These are phyloP conservation scores for Apiotrichum akiyoshidainum DNA, from an alignment of 1,284 basidiomycete species.

Conservation along the genomic window DNA sequence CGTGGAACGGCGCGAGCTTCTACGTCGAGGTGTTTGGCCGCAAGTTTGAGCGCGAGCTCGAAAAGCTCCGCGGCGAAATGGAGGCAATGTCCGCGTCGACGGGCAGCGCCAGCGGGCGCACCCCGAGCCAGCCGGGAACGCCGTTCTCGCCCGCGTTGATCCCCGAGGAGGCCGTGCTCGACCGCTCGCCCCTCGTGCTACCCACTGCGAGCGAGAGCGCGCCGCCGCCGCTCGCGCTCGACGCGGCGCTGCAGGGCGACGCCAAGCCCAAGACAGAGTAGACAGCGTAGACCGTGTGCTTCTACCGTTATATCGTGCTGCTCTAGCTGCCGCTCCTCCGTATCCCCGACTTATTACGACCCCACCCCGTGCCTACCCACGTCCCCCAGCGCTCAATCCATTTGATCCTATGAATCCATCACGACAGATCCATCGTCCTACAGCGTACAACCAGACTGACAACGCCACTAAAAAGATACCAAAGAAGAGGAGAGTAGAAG, in stretches of 20 bases:
- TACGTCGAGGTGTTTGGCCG: conserved; percentile 94
- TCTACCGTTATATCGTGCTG: too few species aligned
- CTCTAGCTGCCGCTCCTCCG: too few species aligned
- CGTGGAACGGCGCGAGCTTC: conserved; percentile 57
- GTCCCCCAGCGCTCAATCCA: too few species aligned
- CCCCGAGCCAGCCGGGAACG: conserved; percentile 11
- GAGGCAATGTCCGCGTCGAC: conserved; percentile 27
- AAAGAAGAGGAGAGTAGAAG: too few species aligned
- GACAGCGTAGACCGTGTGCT: too few species aligned
- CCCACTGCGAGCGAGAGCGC: conserved; percentile 28
- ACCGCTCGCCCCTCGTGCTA: conserved; percentile 37
- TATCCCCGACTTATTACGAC: too few species aligned
- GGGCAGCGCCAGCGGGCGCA: conserved; percentile 25
- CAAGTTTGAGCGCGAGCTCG: conserved; percentile 90
- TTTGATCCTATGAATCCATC: too few species aligned
- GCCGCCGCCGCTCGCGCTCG: conserved; percentile 1
- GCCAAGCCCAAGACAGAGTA: conserved; percentile 17
- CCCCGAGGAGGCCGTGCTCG: conserved; percentile 15
- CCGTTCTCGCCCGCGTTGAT: background rate
- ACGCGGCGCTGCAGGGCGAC: conserved; percentile 18
- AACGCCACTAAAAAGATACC: too few species aligned
- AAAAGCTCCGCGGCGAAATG: conserved; percentile 75
- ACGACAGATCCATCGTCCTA: too few species aligned
- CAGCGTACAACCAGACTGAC: too few species aligned
- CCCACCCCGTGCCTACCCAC: too few species aligned